These are phyloP conservation scores for Lepidium africanum DNA, from an alignment of 345 rosid species.

Conservation along the genomic window DNA sequence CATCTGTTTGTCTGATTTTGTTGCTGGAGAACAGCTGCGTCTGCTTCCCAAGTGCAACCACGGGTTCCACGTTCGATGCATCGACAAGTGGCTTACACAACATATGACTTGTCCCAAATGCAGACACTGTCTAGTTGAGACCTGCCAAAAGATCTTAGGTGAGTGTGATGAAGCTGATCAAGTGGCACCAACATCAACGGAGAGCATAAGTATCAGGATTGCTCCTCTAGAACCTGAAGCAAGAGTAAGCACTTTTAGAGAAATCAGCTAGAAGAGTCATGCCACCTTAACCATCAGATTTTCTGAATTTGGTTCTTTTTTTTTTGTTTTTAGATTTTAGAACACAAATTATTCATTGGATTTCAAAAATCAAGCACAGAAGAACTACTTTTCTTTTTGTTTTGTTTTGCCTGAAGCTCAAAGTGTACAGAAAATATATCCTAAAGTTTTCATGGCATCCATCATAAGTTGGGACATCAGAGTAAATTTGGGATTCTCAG, in stretches of 20 bases:
- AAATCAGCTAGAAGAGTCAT: conserved; percentile 10
- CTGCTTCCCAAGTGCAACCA: conserved; percentile 50
- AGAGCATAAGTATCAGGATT: conserved; percentile 19
- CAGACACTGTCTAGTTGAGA: conserved; percentile 42
- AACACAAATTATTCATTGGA: background rate
- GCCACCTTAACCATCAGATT: background rate
- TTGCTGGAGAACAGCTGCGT: conserved; percentile 38
- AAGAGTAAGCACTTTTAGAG: conserved; percentile 23
- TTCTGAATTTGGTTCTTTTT: background rate
- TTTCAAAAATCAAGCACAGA: background rate
- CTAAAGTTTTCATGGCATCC: background rate
- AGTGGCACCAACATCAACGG: conserved; percentile 5
- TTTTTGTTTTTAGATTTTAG: background rate
- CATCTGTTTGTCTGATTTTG: conserved; percentile 51
- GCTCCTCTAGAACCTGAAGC: conserved; percentile 37
- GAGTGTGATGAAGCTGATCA: conserved; percentile 17
- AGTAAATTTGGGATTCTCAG: background rate
- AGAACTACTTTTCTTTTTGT: background rate
- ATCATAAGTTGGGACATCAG: conserved; percentile 6
- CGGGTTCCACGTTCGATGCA: conserved; percentile 45
- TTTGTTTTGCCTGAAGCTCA: background rate
- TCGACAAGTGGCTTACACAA: conserved; percentile 47
- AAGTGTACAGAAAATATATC: conserved; percentile 9
- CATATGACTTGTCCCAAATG: conserved; percentile 56
- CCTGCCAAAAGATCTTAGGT: conserved; percentile 30